These are phyloP conservation scores for Rehmannia glutinosa DNA, from an alignment of 257 asterid genomes.

Conservation along the genomic window DNA sequence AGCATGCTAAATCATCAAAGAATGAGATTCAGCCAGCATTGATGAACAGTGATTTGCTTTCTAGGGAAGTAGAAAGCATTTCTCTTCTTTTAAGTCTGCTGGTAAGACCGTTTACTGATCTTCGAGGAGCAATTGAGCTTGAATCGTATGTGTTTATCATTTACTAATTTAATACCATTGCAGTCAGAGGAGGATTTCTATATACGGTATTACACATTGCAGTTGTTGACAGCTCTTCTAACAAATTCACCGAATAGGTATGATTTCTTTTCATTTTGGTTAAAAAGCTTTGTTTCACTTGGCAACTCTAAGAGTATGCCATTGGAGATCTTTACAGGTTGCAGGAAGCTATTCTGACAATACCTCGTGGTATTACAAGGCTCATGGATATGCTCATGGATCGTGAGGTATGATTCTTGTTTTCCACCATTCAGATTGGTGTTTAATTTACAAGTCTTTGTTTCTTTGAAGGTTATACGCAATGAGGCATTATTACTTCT, in stretches of 20 bases:
- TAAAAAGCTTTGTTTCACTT: neutral
- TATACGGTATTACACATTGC: conserved; percentile 84
- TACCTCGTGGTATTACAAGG: conserved; percentile 87
- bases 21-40: conserved; percentile 10
- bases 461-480: conserved; percentile 55
- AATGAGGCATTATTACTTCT: conserved; percentile 79
- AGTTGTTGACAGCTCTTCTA: conserved; percentile 81
- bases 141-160: conserved; percentile 15
- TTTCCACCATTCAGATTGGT: neutral
- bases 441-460: neutral
- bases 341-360: conserved; percentile 90
- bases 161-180: conserved; percentile 32
- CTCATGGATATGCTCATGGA: conserved; percentile 99
- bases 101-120: conserved; percentile 75
- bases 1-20: neutral
- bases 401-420: conserved; percentile 70
- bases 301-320: neutral
- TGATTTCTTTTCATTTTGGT: conserved; percentile 10
- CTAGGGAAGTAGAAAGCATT: conserved; percentile 36
- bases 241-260: conserved; percentile 89
- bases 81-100: conserved; percentile 85
- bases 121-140: too few species aligned
- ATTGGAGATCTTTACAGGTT: conserved; percentile 44
- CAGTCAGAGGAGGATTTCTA: conserved; percentile 98
- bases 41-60: conserved; percentile 7